These are phyloP conservation scores for Penicillium decumbens DNA, from an alignment of 2,329 filamentous ascomycete species.

Conservation along the genomic window DNA sequence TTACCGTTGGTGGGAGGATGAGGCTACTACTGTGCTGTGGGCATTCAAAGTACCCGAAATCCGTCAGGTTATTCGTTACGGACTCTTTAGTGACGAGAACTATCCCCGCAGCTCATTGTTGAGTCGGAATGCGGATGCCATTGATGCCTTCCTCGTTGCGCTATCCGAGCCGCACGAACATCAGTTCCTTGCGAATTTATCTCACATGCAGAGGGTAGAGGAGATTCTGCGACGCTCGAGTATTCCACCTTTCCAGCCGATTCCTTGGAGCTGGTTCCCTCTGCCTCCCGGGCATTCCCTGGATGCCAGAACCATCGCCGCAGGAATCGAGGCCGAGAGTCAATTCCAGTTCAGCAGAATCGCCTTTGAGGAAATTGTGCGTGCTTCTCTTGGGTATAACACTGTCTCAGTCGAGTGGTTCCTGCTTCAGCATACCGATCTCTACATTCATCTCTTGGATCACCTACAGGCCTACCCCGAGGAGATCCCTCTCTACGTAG, in stretches of 20 bases:
- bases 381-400: conserved; percentile 36
- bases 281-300: conserved; percentile 17
- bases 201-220: conserved; percentile 39
- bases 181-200: conserved; percentile 25
- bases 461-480: conserved; percentile 33
- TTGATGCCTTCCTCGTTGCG: conserved; percentile 32
- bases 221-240: conserved; percentile 36
- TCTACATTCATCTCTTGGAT: conserved; percentile 32
- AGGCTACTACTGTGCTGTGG: conserved; percentile 37
- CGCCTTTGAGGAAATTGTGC: conserved; percentile 40
- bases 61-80: conserved; percentile 36
- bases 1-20: conserved; percentile 43
- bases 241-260: conserved; percentile 16
- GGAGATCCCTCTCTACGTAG: conserved; percentile 29
- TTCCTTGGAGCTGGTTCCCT: conserved; percentile 39
- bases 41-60: conserved; percentile 38
- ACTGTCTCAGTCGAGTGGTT: conserved; percentile 38
- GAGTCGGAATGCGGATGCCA: conserved; percentile 29
- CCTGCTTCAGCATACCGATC: conserved; percentile 35
- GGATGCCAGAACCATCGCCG: conserved; percentile 28
- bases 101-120: conserved; percentile 34
- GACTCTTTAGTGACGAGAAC: conserved; percentile 34
- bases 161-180: conserved; percentile 29
- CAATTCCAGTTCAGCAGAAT: conserved; percentile 38
- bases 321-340: conserved; percentile 37